phyloP scores from a whole-genome alignment of 768 basidiomycete species.

The Collybia sp. region DNA sequence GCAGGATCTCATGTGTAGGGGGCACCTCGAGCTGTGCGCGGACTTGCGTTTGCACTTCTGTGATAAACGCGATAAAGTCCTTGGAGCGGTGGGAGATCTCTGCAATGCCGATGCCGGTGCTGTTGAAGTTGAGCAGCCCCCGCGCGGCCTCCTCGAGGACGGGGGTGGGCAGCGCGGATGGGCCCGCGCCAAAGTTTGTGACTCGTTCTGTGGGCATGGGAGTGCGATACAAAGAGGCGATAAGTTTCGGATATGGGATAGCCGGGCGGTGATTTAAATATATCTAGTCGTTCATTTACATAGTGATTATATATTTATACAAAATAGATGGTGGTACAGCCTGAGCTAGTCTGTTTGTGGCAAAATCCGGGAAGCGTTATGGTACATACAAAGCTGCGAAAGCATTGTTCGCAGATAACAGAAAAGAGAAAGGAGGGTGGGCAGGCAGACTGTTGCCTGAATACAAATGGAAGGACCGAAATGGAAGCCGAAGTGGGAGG shows the following conservation, averaged over 20 bases:
- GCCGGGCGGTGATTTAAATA: neutral
- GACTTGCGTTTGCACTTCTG: constrained; percentile 57
- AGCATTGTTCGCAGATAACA: too few species aligned
- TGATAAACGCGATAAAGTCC: constrained; percentile 74
- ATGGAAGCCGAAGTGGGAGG: too few species aligned
- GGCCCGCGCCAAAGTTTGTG: constrained; percentile 93
- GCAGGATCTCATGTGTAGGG: constrained; percentile 77
- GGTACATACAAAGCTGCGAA: too few species aligned
- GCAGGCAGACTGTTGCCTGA: too few species aligned
- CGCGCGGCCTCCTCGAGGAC: constrained; percentile 80
- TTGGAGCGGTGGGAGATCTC: constrained; percentile 96
- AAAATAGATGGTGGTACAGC: neutral
- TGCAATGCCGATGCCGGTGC: constrained; percentile 91
- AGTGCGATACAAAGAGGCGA: constrained; percentile 1
- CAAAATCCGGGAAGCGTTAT: neutral
- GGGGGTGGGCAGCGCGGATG: constrained; percentile 84
- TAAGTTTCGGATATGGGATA: neutral
- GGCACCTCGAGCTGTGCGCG: constrained; percentile 80
- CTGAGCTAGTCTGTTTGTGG: neutral
- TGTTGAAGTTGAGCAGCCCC: constrained; percentile 86
- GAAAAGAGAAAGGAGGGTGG: too few species aligned
- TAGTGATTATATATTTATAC: neutral
- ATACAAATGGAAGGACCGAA: too few species aligned
- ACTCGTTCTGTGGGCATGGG: constrained; percentile 45
- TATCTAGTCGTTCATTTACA: neutral